Evolutionary conservation across 441 rosid species (phyloP).

Genomic region (Populus hybrid): DNA sequence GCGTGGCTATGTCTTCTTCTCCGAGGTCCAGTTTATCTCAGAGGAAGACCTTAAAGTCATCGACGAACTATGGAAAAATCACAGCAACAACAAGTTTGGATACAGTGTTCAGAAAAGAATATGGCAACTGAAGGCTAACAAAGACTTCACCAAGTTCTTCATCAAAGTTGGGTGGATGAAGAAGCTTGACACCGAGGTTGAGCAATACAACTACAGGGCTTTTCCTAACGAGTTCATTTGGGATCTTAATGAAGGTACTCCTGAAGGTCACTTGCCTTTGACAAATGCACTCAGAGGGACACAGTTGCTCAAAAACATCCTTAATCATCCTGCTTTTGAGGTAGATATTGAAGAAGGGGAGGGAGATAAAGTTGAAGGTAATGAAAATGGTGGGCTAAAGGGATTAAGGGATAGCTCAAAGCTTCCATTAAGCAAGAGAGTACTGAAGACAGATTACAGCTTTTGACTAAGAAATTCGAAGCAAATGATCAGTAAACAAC

Average conservation of each 20-base stretch:
- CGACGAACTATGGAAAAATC: constrained; percentile 61
- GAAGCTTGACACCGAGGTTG: constrained; percentile 78
- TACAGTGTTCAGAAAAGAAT: constrained; percentile 74
- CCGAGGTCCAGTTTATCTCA: constrained; percentile 73
- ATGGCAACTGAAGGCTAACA: constrained; percentile 48
- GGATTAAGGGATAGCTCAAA: constrained; percentile 31
- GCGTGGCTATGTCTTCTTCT: constrained; percentile 91
- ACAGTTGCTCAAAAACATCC: constrained; percentile 54
- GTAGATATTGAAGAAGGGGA: constrained; percentile 25
- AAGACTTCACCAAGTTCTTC: constrained; percentile 72
- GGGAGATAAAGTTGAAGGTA: not conserved
- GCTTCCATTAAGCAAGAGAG: constrained; percentile 30
- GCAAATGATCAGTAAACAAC: not conserved
- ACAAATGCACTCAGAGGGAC: constrained; percentile 93
- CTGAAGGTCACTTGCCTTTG: constrained; percentile 80
- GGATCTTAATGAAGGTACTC: constrained; percentile 74
- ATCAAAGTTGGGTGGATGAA: constrained; percentile 90
- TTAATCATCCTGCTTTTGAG: constrained; percentile 79
- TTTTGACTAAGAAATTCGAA: constrained; percentile 30
- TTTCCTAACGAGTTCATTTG: constrained; percentile 79
- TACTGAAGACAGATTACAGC: constrained; percentile 60
- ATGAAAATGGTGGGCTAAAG: constrained; percentile 13
- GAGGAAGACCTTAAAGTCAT: constrained; percentile 55
- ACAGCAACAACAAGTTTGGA: constrained; percentile 67
- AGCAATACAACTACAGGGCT: constrained; percentile 74